phyloP scores from a whole-genome alignment of 2,329 filamentous ascomycete species.

The Phyllosticta citrichinensis region DNA sequence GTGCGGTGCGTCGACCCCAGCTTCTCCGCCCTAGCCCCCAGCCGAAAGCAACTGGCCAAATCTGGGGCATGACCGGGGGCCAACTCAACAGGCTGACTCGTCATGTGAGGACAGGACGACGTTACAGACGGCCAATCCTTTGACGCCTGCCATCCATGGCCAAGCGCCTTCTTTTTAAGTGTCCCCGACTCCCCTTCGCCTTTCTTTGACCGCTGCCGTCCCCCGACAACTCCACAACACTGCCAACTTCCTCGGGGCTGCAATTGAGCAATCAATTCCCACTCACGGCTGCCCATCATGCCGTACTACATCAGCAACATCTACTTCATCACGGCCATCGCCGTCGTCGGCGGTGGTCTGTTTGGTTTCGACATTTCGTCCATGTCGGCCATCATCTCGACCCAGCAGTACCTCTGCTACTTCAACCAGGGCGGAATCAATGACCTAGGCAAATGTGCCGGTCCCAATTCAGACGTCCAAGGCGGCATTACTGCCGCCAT shows the following conservation, averaged over 20 bases:
- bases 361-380: conserved; percentile 42
- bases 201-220: not conserved
- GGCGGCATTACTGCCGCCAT: conserved; percentile 62
- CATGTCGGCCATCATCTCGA: conserved; percentile 44
- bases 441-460: conserved; percentile 33
- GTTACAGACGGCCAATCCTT: not conserved
- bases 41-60: not conserved
- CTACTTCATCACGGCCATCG: conserved; percentile 47
- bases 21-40: not conserved
- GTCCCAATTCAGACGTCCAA: conserved; percentile 46
- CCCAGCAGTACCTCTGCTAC: conserved; percentile 59
- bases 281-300: not conserved
- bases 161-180: not conserved
- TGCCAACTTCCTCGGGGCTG: not conserved
- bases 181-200: not conserved
- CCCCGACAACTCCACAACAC: not conserved
- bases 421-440: conserved; percentile 48
- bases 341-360: conserved; percentile 48
- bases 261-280: not conserved
- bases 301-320: conserved; percentile 41
- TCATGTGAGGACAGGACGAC: not conserved
- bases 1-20: not conserved
- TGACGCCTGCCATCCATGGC: not conserved
- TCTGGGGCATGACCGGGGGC: not conserved
- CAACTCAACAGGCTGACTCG: no score